These are phyloP conservation scores for Gremmenia infestans DNA, from an alignment of 2,329 filamentous ascomycete genomes.

Conservation along the genomic window DNA sequence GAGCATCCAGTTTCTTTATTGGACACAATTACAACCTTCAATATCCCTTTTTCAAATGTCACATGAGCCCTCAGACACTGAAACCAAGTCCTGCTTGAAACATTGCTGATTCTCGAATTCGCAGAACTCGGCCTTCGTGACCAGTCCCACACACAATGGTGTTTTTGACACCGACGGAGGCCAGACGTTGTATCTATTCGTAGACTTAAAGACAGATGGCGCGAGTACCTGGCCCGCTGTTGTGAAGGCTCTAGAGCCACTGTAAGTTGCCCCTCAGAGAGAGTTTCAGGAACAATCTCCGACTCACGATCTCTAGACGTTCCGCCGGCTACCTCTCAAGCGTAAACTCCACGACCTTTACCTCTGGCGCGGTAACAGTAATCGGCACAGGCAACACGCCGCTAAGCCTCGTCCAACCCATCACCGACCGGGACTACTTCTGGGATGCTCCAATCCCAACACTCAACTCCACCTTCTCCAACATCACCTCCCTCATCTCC, in stretches of 20 bases:
- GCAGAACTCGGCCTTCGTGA: too few relatives aligned
- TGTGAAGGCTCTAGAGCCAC: conserved; percentile 49
- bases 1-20: conserved; percentile 41
- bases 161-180: conserved; percentile 51
- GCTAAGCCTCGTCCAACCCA: conserved; percentile 46
- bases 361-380: conserved; percentile 23
- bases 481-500: conserved; percentile 27
- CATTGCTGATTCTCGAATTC: too few relatives aligned
- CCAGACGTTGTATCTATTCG: conserved; percentile 60
- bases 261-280: conserved; percentile 42
- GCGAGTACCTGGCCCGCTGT: conserved; percentile 51
- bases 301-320: conserved; percentile 11
- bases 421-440: conserved; percentile 50
- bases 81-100: too few relatives aligned
- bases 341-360: conserved; percentile 20
- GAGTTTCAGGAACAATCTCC: conserved; percentile 6
- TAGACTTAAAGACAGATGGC: conserved; percentile 58
- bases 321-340: conserved; percentile 30
- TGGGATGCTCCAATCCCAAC: conserved; percentile 43
- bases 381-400: conserved; percentile 30
- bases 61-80: too few relatives aligned
- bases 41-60: too few relatives aligned
- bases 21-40: conserved; percentile 15
- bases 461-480: conserved; percentile 24
- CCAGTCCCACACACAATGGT: conserved; percentile 45